These are phyloP conservation scores for Sugiyamaella mastotermitis DNA, from an alignment of 805 yeast species.

Conservation along the genomic window DNA sequence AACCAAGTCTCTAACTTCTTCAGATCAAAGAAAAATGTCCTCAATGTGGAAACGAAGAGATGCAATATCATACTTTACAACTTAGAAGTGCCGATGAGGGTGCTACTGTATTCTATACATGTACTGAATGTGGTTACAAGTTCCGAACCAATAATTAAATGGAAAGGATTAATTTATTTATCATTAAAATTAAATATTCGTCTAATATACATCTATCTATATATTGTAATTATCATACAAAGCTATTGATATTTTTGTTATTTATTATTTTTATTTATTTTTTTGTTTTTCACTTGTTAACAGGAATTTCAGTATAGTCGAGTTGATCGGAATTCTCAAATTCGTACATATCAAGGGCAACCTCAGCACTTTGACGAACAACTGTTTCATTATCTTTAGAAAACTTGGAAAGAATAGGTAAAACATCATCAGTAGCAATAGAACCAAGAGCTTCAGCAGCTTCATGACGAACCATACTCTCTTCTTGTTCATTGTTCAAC, in stretches of 20 bases:
- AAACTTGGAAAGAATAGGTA: slow-evolving; percentile 77
- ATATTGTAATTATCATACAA: background rate
- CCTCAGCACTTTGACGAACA: slow-evolving; percentile 94
- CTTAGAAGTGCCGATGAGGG: slow-evolving; percentile 99
- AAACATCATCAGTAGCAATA: slow-evolving; percentile 91
- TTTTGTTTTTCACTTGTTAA: background rate
- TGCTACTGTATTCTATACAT: slow-evolving; percentile 95
- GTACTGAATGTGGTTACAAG: slow-evolving; percentile 87
- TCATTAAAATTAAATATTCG: background rate
- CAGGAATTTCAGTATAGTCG: slow-evolving; percentile 53
- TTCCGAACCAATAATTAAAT: slow-evolving; percentile 84
- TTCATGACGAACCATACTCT: slow-evolving; percentile 99
- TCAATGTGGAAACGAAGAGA: slow-evolving; percentile 96
- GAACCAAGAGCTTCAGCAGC: slow-evolving; percentile 99
- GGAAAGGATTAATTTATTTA: slow-evolving; percentile 5
- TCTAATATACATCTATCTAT: background rate
- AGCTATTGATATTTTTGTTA: background rate
- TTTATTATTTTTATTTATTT: slow-evolving; percentile 2
- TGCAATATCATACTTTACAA: slow-evolving; percentile 96
- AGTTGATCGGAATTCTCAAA: slow-evolving; percentile 80
- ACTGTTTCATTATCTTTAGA: slow-evolving; percentile 79
- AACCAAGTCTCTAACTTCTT: background rate
- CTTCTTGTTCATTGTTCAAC: slow-evolving; percentile 69
- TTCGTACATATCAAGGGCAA: slow-evolving; percentile 97
- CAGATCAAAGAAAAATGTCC: slow-evolving; percentile 98